Conservation (phyloP, 805 yeast genomes). For the Pichia rugopelliculosa region DNA sequence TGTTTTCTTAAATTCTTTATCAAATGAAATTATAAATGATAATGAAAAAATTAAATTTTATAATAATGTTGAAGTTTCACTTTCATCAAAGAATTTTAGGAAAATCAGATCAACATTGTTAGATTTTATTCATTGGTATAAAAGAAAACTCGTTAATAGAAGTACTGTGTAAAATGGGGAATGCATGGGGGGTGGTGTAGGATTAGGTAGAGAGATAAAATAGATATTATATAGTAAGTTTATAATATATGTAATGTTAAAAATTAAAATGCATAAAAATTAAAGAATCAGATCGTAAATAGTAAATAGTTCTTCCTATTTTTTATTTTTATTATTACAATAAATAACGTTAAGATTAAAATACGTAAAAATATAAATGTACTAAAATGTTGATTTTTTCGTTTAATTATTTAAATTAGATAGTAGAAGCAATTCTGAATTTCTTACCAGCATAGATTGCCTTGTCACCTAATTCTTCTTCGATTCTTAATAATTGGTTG, state of each 20-base stretch:
- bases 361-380: background rate
- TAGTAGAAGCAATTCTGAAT: slow-evolving; percentile 55
- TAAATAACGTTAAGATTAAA: background rate
- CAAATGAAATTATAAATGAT: slow-evolving; percentile 52
- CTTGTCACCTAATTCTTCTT: slow-evolving; percentile 97
- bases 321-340: no score
- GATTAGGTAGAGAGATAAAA: background rate
- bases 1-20: slow-evolving; percentile 46
- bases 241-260: no score
- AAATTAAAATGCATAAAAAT: no score
- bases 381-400: no score
- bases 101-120: slow-evolving; percentile 63
- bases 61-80: slow-evolving; percentile 48
- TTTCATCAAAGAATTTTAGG: slow-evolving; percentile 62
- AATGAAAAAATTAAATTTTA: slow-evolving; percentile 64
- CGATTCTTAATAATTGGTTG: slow-evolving; percentile 97
- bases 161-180: background rate
- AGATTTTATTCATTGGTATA: slow-evolving; percentile 79
- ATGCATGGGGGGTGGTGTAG: background rate
- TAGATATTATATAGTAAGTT: no score
- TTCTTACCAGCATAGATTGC: slow-evolving; percentile 91
- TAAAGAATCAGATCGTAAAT: no score
- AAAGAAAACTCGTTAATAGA: slow-evolving; percentile 56
- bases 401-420: no score
- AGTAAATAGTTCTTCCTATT: no score